These are phyloP conservation scores for Carex arenaria DNA, from an alignment of 202 grass and related monocot species.

Conservation along the genomic window DNA sequence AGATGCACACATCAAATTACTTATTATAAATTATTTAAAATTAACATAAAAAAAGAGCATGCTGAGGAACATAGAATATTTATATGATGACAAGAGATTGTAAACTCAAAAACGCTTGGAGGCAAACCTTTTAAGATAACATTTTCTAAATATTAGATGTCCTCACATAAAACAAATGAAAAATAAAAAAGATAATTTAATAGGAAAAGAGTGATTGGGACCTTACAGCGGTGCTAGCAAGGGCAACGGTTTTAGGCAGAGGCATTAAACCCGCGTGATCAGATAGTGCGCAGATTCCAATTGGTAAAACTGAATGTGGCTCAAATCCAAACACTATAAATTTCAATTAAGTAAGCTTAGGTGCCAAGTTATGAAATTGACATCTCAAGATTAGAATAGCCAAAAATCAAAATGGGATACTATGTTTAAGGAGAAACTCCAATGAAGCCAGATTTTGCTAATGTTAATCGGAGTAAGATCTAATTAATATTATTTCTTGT, in stretches of 20 bases:
- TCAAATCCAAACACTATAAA: conserved; percentile 77
- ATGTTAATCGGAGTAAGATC: not conserved
- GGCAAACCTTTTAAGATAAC: not conserved
- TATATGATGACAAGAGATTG: not conserved
- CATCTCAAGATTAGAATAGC: not conserved
- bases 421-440: not conserved
- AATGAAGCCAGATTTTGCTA: not conserved
- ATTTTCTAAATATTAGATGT: not conserved
- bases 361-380: not conserved
- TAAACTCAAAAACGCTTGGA: not conserved
- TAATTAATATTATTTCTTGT: not conserved
- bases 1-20: too few relatives aligned
- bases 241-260: conserved; percentile 54
- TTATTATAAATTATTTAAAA: not conserved
- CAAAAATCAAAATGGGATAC: not conserved
- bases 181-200: not conserved
- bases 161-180: not conserved
- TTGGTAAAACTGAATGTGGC: conserved; percentile 85
- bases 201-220: not conserved
- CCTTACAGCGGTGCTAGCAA: conserved; percentile 83
- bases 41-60: not conserved
- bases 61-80: not conserved
- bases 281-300: conserved; percentile 42
- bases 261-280: conserved; percentile 76
- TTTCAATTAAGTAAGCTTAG: not conserved